Conservation (phyloP, 2,329 filamentous ascomycete genomes). For the Phoma sp. region DNA sequence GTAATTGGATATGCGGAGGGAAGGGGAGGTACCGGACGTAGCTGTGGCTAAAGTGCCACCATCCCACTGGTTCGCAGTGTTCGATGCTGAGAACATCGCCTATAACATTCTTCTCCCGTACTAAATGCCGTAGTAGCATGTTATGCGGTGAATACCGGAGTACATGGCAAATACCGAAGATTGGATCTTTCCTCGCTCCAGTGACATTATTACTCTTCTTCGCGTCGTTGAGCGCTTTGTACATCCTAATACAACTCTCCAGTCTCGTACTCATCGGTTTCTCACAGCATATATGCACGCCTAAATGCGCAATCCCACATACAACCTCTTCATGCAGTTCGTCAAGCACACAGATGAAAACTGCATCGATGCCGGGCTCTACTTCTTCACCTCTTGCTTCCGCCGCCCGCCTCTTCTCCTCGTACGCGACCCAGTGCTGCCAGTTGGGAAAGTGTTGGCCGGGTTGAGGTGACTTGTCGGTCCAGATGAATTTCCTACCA, state of each 20-base stretch:
- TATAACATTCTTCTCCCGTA: slow-evolving; percentile 77
- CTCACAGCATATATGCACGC: slow-evolving; percentile 89
- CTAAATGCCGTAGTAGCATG: slow-evolving; percentile 77
- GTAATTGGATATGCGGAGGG: too few species aligned
- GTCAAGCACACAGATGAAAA: slow-evolving; percentile 81
- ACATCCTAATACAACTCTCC: slow-evolving; percentile 79
- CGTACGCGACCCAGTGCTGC: slow-evolving; percentile 78
- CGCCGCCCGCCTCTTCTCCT: slow-evolving; percentile 66
- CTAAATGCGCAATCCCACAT: slow-evolving; percentile 71
- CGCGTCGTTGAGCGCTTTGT: slow-evolving; percentile 58
- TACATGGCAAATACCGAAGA: slow-evolving; percentile 95
- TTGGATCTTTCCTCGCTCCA: slow-evolving; percentile 37
- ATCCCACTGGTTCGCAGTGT: slow-evolving; percentile 93
- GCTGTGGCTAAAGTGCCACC: slow-evolving; percentile 80
- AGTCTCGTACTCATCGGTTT: slow-evolving; percentile 88
- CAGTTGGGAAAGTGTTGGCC: slow-evolving; percentile 76
- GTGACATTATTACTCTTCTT: slow-evolving; percentile 32
- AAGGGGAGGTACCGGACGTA: slow-evolving; percentile 64
- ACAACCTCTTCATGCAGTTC: slow-evolving; percentile 87
- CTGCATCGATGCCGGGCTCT: slow-evolving; percentile 58
- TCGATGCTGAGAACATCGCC: slow-evolving; percentile 86
- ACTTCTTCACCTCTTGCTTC: slow-evolving; percentile 27
- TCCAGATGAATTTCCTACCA: slow-evolving; percentile 77
- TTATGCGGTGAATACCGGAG: slow-evolving; percentile 94
- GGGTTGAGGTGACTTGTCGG: slow-evolving; percentile 46